These are phyloP conservation scores for Solanum appendiculatum DNA, from an alignment of 257 asterid genomes.

Conservation along the genomic window DNA sequence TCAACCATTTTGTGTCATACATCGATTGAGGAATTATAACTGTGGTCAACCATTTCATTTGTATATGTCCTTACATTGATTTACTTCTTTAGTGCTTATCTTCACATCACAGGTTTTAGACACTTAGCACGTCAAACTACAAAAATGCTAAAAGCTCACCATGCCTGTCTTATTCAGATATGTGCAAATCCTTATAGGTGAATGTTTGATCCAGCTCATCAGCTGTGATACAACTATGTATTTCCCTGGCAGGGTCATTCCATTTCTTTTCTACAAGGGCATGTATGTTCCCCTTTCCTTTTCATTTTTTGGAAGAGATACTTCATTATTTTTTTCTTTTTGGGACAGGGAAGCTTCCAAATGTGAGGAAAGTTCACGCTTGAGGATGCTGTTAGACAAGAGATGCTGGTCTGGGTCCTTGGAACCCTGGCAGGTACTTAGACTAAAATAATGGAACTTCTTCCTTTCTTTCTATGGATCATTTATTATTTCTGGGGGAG, in stretches of 20 bases:
- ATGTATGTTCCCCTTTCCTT: constrained; percentile 1
- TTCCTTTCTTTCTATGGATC: background rate
- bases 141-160: too few species aligned
- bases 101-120: too few species aligned
- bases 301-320: background rate
- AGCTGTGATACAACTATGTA: background rate
- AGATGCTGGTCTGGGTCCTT: constrained; percentile 98
- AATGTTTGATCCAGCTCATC: background rate
- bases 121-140: too few species aligned
- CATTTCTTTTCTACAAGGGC: background rate
- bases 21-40: too few species aligned
- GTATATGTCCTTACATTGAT: too few species aligned
- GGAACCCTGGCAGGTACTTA: constrained; percentile 94
- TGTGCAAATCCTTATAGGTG: constrained; percentile 96
- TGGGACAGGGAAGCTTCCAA: constrained; percentile 71
- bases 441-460: background rate
- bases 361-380: constrained; percentile 91
- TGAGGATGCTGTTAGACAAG: constrained; percentile 88
- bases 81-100: too few species aligned
- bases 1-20: too few species aligned
- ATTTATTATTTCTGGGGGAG: background rate
- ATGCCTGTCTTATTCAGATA: constrained; percentile 62
- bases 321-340: constrained; percentile 9
- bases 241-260: background rate
- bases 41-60: too few species aligned